phyloP scores from a whole-genome alignment of 441 rosid species.

The Bocquillonia castaneifolia region DNA sequence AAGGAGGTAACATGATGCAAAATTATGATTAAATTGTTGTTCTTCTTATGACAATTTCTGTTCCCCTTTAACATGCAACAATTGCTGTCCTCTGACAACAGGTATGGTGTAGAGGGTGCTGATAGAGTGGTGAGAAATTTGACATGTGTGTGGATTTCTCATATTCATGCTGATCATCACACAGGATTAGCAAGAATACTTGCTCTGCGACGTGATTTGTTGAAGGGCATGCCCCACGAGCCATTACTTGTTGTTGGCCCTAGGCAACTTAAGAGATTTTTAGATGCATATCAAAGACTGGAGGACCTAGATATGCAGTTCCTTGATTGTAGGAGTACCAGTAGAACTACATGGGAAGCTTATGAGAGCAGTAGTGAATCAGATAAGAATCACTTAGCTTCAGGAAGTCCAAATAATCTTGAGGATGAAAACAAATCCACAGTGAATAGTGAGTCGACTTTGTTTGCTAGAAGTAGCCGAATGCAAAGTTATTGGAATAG shows the following conservation, averaged over 20 bases:
- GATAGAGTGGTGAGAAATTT: constrained; percentile 58
- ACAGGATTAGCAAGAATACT: constrained; percentile 77
- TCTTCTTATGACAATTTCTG: neutral
- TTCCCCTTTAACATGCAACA: constrained; percentile 6
- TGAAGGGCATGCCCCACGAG: constrained; percentile 60
- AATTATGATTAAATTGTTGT: neutral
- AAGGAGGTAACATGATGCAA: constrained; percentile 49
- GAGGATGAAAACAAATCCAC: constrained; percentile 11
- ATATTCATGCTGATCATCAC: constrained; percentile 95
- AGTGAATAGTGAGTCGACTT: constrained; percentile 29
- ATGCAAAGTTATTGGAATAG: constrained; percentile 75
- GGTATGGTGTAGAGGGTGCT: constrained; percentile 76
- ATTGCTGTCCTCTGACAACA: constrained; percentile 21
- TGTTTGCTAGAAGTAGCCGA: constrained; percentile 53
- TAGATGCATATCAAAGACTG: constrained; percentile 83
- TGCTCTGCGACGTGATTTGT: constrained; percentile 64
- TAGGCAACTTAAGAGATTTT: constrained; percentile 65
- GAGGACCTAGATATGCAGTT: constrained; percentile 90
- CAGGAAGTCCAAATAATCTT: constrained; percentile 23
- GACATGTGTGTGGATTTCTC: constrained; percentile 85
- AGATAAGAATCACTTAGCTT: constrained; percentile 17
- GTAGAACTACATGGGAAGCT: constrained; percentile 52
- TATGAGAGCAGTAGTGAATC: constrained; percentile 33
- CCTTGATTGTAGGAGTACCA: constrained; percentile 75
- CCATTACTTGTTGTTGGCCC: constrained; percentile 80